Evolutionary conservation across 1,139 yeast species (phyloP), one percentile per base, ranked within the genome.

Genomic region (Kurtzmaniella quercitrusa): DNA sequence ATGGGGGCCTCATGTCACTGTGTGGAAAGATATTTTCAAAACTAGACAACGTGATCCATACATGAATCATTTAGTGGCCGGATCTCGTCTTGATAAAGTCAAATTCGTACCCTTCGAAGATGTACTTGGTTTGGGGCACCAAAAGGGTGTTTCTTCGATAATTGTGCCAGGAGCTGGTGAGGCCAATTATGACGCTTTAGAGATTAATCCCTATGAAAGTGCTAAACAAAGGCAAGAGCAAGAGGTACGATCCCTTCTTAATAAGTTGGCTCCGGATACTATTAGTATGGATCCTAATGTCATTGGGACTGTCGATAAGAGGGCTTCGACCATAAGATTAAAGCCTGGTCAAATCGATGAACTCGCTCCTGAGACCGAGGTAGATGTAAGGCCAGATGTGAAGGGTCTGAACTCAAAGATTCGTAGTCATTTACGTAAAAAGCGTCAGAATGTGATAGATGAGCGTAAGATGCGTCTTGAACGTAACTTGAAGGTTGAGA

Each of bases 101-200:
- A 77, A 76, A 55, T 90, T 85, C 60, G 95, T 93, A 23, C 99
- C 99, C 12, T 93, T 84, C 63, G 99, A 94, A 67, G 99, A 94
- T 85, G 74, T 93, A 18, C 73, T 94, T 25, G 96, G 97, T 17
- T 79, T 86, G 8, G 98, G 98, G 2, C 95, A 90, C 59, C 75
- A 79, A 41, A 66, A 70, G 12, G 97, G 98, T 19, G 75, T 90
- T 44, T 79, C 85, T 21, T 85, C 94, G 18, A 57, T 94, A 46
- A 85, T 94, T 52, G 77, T 93, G 46, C 98, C 99, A 34, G 99
- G 99, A 34, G 73, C 98, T 41, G 99, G 98, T 71, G 98, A 94
- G 68, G 97, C 98, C 48, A 94, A 94, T 67, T 91, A 79, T 61
- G 99, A 94, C 70, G 91, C 98, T 2, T 69, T 90, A 58, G 98